Evolutionary conservation across 352 stramenopile genomes (phyloP).

Genomic region (Pythium aphanidermatum): DNA sequence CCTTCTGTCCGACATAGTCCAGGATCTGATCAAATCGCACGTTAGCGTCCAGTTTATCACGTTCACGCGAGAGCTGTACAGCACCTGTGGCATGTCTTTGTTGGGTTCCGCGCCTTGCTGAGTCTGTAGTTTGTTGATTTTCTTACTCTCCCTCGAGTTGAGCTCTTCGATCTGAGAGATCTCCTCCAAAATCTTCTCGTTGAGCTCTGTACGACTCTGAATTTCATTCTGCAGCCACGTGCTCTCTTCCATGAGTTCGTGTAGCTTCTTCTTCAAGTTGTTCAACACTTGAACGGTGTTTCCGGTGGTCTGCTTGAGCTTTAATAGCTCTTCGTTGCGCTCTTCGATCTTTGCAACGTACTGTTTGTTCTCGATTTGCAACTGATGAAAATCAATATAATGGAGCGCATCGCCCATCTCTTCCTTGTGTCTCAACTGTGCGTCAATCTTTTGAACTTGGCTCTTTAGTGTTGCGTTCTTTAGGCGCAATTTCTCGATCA

Average conservation of each 20-base stretch:
- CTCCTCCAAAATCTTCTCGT: constrained; percentile 85
- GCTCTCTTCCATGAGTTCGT: constrained; percentile 81
- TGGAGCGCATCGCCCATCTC: constrained; percentile 93
- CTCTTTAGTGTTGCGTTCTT: constrained; percentile 93
- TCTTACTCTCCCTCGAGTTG: constrained; percentile 60
- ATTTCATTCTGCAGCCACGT: constrained; percentile 82
- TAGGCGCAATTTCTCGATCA: constrained; percentile 91
- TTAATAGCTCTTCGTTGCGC: constrained; percentile 91
- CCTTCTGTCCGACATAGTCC: constrained; percentile 90
- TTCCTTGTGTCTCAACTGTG: constrained; percentile 91
- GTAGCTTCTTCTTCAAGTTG: constrained; percentile 86
- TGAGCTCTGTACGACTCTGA: constrained; percentile 64
- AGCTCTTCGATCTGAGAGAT: constrained; percentile 59
- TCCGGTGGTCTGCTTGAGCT: constrained; percentile 87
- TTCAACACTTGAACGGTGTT: constrained; percentile 90
- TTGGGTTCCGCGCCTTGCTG: constrained; percentile 63
- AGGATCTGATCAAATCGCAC: constrained; percentile 38
- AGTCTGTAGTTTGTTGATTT: constrained; percentile 48
- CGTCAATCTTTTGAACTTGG: constrained; percentile 90
- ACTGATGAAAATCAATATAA: constrained; percentile 95
- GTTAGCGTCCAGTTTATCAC: too few species aligned
- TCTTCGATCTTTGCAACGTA: constrained; percentile 94
- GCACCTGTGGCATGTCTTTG: constrained; percentile 81
- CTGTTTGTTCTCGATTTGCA: constrained; percentile 97
- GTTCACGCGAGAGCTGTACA: too few species aligned